Evolutionary conservation across 495 filamentous ascomycete genomes (phyloP).

Genomic region (Aspergillus sparsus): DNA sequence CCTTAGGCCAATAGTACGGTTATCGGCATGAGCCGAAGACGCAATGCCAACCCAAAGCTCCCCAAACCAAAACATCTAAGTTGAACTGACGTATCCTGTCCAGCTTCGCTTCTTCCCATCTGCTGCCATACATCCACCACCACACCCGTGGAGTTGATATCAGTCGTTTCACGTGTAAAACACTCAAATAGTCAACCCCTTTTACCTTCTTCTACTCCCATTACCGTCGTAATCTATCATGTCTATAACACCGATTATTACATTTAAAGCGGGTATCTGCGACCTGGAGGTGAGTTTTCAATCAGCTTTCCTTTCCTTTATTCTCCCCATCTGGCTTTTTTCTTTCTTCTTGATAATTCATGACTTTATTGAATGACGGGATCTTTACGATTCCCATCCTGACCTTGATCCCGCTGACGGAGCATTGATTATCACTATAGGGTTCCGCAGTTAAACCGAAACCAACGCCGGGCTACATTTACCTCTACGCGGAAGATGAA

Average conservation of each 20-base stretch:
- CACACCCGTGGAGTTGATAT: neutral
- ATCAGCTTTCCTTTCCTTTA: neutral
- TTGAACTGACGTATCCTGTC: constrained; percentile 44
- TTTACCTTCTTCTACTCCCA: constrained; percentile 8
- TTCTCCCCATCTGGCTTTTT: neutral
- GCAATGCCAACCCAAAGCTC: constrained; percentile 29
- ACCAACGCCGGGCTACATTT: constrained; percentile 80
- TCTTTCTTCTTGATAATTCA: neutral
- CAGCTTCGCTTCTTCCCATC: constrained; percentile 5
- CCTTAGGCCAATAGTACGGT: constrained; percentile 24
- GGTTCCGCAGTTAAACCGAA: constrained; percentile 65
- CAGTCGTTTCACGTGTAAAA: neutral
- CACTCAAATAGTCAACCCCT: neutral
- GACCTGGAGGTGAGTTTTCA: constrained; percentile 70
- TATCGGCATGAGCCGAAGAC: constrained; percentile 18
- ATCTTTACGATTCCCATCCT: too few relatives aligned
- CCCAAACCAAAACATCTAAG: constrained; percentile 28
- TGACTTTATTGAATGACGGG: neutral
- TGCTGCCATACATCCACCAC: neutral
- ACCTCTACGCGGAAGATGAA: constrained; percentile 92
- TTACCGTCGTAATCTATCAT: constrained; percentile 45
- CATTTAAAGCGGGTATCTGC: constrained; percentile 96
- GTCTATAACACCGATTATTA: constrained; percentile 84
- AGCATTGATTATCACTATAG: constrained; percentile 47
- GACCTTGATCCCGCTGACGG: constrained; percentile 17